Conservation (phyloP, 305 asterid species). For the Salvia sclarea region DNA sequence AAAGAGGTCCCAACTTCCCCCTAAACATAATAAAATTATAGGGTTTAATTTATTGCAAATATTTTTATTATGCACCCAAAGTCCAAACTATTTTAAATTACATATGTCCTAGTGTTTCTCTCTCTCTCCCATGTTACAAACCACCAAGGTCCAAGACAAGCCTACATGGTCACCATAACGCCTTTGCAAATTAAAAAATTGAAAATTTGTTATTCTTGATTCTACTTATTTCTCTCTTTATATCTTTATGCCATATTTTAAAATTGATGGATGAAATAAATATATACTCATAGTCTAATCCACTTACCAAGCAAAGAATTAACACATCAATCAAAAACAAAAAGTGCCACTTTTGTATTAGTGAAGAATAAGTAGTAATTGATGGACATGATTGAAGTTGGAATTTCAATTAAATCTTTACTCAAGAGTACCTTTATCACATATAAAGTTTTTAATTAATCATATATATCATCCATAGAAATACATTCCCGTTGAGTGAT, state of each 20-base stretch:
- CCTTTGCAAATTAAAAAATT: not conserved
- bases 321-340: no score
- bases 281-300: not conserved
- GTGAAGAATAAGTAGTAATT: constrained; percentile 22
- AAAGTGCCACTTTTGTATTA: not conserved
- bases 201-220: not conserved
- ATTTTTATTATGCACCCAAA: not conserved
- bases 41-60: not conserved
- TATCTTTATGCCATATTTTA: not conserved
- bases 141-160: constrained; percentile 4
- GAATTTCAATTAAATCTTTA: not conserved
- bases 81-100: not conserved
- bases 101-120: not conserved
- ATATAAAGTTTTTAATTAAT: not conserved
- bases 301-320: constrained; percentile 15
- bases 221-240: not conserved
- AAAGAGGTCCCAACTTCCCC: not conserved
- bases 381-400: constrained; percentile 22
- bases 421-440: constrained; percentile 20
- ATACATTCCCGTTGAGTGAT: no score
- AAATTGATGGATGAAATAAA: not conserved
- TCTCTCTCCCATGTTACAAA: not conserved
- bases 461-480: no score
- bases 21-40: not conserved
- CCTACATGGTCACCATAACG: constrained; percentile 1